Evolutionary conservation across 2,329 filamentous ascomycete species (phyloP).

Genomic region (Colletotrichum sp.): DNA sequence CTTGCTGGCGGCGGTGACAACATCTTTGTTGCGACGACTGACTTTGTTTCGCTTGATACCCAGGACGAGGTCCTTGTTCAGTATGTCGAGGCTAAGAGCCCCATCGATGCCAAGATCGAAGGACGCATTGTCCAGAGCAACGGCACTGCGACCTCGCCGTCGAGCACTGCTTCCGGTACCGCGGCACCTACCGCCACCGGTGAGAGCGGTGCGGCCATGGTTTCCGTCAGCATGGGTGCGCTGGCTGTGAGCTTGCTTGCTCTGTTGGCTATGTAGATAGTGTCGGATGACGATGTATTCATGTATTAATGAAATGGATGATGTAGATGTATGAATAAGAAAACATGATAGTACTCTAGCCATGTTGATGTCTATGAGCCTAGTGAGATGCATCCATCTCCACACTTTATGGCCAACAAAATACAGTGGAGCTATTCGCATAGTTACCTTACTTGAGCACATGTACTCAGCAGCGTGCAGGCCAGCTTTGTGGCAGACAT

Average conservation of each 20-base stretch:
- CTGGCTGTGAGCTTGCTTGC: not conserved
- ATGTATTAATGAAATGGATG: slow-evolving; percentile 3
- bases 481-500: no score
- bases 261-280: not conserved
- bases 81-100: slow-evolving; percentile 54
- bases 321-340: slow-evolving; percentile 2
- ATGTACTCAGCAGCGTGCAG: no score
- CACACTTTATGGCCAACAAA: no score
- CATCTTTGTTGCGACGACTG: slow-evolving; percentile 48
- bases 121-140: slow-evolving; percentile 41
- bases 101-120: slow-evolving; percentile 55
- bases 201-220: not conserved
- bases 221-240: not conserved
- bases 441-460: no score
- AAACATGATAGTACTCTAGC: not conserved
- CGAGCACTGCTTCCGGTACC: not conserved
- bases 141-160: not conserved
- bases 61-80: slow-evolving; percentile 58
- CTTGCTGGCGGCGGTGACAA: slow-evolving; percentile 68
- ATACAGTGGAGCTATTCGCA: no score
- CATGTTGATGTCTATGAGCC: not conserved
- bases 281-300: not conserved
- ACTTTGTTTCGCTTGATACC: slow-evolving; percentile 53
- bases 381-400: not conserved
- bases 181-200: not conserved